phyloP scores from a whole-genome alignment of 208 protist species.

The Kentomonas sorsogonicus region DNA sequence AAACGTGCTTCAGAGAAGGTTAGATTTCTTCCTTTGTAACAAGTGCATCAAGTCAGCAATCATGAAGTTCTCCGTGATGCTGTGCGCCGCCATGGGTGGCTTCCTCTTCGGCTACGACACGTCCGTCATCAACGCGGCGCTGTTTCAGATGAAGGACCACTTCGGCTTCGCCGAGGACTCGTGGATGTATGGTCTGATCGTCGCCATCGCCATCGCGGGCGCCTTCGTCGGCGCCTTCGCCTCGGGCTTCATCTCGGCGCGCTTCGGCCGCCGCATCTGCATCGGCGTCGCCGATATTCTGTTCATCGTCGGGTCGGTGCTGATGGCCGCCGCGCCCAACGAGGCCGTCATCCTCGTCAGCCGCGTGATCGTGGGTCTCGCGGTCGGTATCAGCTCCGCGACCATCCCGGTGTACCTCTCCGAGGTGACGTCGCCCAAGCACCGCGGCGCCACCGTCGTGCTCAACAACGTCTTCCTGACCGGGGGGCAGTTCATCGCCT shows the following conservation, averaged over 20 bases:
- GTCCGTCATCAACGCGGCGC: slow-evolving; percentile 83
- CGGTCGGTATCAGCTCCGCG: slow-evolving; percentile 83
- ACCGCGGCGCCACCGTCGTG: slow-evolving; percentile 82
- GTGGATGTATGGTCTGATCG: slow-evolving; percentile 77
- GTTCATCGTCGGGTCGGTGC: slow-evolving; percentile 76
- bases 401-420: slow-evolving; percentile 90
- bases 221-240: slow-evolving; percentile 81
- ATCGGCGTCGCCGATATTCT: slow-evolving; percentile 70
- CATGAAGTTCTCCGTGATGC: slow-evolving; percentile 53
- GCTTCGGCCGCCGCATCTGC: slow-evolving; percentile 65
- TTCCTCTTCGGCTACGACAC: slow-evolving; percentile 94
- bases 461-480: slow-evolving; percentile 88
- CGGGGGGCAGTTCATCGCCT: slow-evolving; percentile 79
- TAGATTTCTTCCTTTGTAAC: not conserved
- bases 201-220: slow-evolving; percentile 78
- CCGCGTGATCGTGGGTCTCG: slow-evolving; percentile 81
- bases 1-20: no score
- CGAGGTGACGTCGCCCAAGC: slow-evolving; percentile 70
- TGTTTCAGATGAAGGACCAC: slow-evolving; percentile 91
- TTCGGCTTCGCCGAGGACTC: slow-evolving; percentile 77
- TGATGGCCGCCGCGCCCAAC: slow-evolving; percentile 69
- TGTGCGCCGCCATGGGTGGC: slow-evolving; percentile 85
- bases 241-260: slow-evolving; percentile 60
- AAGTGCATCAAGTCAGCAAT: no score
- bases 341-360: slow-evolving; percentile 65